Percentiles rank a stretch among this genome's conserved stretches.
These are phyloP conservation scores for Saccharomyces hybrid DNA, from an alignment of 1,139 yeast genomes.

Conservation along the genomic window DNA sequence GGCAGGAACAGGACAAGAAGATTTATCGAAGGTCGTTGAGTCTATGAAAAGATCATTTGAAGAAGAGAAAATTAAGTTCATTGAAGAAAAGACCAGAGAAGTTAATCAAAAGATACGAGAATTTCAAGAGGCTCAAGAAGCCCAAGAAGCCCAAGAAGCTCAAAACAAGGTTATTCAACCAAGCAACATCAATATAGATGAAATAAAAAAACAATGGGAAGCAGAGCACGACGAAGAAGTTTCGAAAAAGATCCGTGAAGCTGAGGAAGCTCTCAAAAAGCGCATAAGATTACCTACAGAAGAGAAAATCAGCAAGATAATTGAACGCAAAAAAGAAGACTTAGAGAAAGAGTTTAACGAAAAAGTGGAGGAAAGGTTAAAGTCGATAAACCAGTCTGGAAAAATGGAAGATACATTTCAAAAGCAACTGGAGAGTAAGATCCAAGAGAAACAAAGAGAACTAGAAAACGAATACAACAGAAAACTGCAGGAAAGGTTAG, in stretches of 20 bases:
- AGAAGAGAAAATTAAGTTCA: slow-evolving; percentile 19
- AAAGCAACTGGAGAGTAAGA: background rate
- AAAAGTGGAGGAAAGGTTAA: slow-evolving; percentile 11
- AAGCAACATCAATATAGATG: slow-evolving; percentile 10
- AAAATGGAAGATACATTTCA: background rate
- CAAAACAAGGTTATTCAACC: slow-evolving; percentile 15
- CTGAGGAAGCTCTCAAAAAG: slow-evolving; percentile 26
- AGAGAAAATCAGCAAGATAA: slow-evolving; percentile 21
- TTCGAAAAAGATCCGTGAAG: slow-evolving; percentile 17
- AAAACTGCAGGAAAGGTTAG: slow-evolving; percentile 11
- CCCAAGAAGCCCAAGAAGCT: slow-evolving; percentile 14
- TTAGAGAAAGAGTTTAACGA: slow-evolving; percentile 23
- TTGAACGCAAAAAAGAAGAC: slow-evolving; percentile 20
- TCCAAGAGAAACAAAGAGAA: slow-evolving; percentile 3
- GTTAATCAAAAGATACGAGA: slow-evolving; percentile 17
- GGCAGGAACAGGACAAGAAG: slow-evolving; percentile 11
- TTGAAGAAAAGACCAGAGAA: slow-evolving; percentile 14
- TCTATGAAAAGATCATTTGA: slow-evolving; percentile 22
- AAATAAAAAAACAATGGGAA: slow-evolving; percentile 19
- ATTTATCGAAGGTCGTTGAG: slow-evolving; percentile 18
- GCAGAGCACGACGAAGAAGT: slow-evolving; percentile 24
- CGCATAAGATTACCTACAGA: slow-evolving; percentile 25
- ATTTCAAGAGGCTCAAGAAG: slow-evolving; percentile 3
- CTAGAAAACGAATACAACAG: slow-evolving; percentile 12
- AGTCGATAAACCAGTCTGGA: slow-evolving; percentile 5